Evolutionary conservation across 1,284 basidiomycete species (phyloP).

Genomic region (Vanrija humicola): DNA sequence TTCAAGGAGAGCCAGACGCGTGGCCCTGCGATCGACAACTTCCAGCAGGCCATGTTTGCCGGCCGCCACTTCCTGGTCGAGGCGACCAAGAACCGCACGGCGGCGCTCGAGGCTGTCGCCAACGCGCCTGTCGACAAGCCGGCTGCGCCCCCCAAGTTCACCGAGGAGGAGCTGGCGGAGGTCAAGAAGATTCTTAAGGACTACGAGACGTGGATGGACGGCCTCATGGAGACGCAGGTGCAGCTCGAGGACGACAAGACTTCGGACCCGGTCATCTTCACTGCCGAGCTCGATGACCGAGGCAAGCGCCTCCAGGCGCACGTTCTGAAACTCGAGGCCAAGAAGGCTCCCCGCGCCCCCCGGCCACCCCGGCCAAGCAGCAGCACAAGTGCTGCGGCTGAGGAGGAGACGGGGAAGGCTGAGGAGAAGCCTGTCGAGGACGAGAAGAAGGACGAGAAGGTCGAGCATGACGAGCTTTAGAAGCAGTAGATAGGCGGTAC

Average conservation of each 20-base stretch:
- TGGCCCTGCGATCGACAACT: conserved; percentile 59
- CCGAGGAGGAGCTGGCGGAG: conserved; percentile 68
- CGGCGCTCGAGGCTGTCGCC: conserved; percentile 54
- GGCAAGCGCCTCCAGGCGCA: conserved; percentile 73
- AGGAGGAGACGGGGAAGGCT: neutral
- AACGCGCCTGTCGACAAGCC: conserved; percentile 31
- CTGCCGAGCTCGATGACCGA: conserved; percentile 73
- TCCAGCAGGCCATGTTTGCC: conserved; percentile 61
- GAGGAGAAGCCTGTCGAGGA: neutral
- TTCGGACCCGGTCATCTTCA: conserved; percentile 69
- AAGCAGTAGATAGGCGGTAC: conserved; percentile 8
- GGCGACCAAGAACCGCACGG: conserved; percentile 59
- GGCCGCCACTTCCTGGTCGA: conserved; percentile 74
- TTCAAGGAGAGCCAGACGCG: conserved; percentile 76
- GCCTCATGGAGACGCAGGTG: conserved; percentile 69
- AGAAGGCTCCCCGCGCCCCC: conserved; percentile 12
- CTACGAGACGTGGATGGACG: conserved; percentile 73
- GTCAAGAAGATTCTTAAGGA: conserved; percentile 71
- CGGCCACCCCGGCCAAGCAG: conserved; percentile 5
- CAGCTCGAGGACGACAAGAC: conserved; percentile 64
- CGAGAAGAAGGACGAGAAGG: neutral
- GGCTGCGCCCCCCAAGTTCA: conserved; percentile 70
- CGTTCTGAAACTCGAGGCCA: conserved; percentile 43
- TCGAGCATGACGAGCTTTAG: neutral
- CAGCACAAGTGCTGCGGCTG: neutral